Conservation (phyloP, 495 filamentous ascomycete species). For the Tuber brumale region DNA sequence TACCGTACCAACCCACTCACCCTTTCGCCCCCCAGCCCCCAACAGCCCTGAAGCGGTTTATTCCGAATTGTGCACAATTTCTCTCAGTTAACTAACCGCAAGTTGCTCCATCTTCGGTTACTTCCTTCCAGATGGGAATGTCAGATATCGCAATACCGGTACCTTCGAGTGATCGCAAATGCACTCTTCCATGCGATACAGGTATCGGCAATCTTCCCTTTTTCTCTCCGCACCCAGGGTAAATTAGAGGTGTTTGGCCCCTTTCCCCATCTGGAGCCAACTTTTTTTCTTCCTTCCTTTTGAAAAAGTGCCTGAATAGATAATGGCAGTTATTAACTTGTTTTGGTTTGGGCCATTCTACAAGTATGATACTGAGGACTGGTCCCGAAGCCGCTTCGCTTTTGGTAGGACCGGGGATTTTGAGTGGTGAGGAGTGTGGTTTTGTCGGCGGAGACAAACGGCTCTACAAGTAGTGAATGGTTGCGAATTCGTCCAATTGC, state of each 20-base stretch:
- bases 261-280: no score
- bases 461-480: neutral
- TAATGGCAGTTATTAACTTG: no score
- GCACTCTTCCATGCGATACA: conserved; percentile 1
- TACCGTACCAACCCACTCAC: neutral
- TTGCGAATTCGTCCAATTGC: neutral
- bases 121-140: neutral
- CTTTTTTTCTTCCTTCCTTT: no score
- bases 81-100: neutral
- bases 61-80: neutral
- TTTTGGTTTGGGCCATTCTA: no score
- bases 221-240: neutral
- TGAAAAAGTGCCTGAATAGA: no score
- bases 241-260: neutral
- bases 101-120: neutral
- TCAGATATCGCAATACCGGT: neutral
- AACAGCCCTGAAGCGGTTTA: neutral
- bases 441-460: no score
- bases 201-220: neutral
- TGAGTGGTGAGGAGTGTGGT: no score
- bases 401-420: no score
- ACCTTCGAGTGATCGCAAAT: neutral
- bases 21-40: neutral
- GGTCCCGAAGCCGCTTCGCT: no score
- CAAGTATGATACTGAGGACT: no score